Evolutionary conservation across 2,329 filamentous ascomycete species (phyloP).

Genomic region (Dothideomycetes sp.): DNA sequence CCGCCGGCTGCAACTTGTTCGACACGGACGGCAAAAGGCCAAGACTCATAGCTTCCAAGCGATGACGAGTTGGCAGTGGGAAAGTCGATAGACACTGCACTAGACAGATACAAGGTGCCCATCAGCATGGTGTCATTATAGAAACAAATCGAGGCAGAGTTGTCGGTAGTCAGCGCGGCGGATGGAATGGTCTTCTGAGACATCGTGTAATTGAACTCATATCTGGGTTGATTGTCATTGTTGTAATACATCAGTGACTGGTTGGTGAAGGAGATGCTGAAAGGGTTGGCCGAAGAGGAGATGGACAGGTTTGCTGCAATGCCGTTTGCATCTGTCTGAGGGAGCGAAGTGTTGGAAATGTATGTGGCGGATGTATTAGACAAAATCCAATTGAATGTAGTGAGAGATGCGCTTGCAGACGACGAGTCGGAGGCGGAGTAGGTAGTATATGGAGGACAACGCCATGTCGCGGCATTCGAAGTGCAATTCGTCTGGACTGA

Average conservation of each 20-base stretch:
- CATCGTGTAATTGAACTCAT: conserved; percentile 45
- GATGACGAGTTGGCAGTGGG: conserved; percentile 6
- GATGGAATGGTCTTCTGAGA: conserved; percentile 43
- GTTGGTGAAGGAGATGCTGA: conserved; percentile 46
- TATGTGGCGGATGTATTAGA: conserved; percentile 26
- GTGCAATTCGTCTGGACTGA: conserved; percentile 46
- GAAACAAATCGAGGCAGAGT: conserved; percentile 42
- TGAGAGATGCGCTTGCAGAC: conserved; percentile 27
- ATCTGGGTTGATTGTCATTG: conserved; percentile 37
- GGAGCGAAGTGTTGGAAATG: conserved; percentile 39
- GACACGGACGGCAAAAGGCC: conserved; percentile 50
- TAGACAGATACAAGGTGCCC: conserved; percentile 43
- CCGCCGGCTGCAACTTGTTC: conserved; percentile 40
- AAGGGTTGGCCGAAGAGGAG: conserved; percentile 45
- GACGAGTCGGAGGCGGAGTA: conserved; percentile 32
- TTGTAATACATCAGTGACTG: conserved; percentile 40
- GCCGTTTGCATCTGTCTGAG: conserved; percentile 43
- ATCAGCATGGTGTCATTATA: conserved; percentile 46
- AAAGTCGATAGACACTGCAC: conserved; percentile 10
- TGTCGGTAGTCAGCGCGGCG: conserved; percentile 30
- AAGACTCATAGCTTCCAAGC: conserved; percentile 28
- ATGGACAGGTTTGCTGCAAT: conserved; percentile 23
- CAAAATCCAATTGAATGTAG: conserved; percentile 53
- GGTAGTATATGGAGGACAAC: conserved; percentile 47
- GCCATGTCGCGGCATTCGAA: conserved; percentile 47